Evolutionary conservation across 129 eudicot genomes (phyloP), one percentile per base, ranked within the genome.

Genomic region (Tanacetum coccineum): DNA sequence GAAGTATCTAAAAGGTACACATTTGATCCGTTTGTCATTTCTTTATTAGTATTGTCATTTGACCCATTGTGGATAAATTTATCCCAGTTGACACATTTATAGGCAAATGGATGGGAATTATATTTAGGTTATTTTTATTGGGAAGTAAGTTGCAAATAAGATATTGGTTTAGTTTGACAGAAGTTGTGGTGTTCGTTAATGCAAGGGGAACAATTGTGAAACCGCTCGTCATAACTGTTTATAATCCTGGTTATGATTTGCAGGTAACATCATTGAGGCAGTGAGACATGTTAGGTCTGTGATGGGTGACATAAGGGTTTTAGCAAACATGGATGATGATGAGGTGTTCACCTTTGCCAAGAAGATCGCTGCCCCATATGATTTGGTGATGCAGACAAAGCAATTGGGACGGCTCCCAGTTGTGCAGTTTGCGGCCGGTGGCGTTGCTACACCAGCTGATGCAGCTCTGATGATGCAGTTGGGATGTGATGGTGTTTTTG

Each of bases 391-490:
- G 85, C 82, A 81, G 74, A 81, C 85, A 7, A 81, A 77, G 67
- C 85, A 77, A 66, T 68, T 81, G 0, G 85, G 85, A 25, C 52
- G 85, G 64, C 73, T 81, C 15, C 85, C 85, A 2, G 85, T 81
- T n/a, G 82, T 81, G 44, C 85, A 81, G 15, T 81, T 81, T 45
- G 85, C 85, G 0, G 85, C 85, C 0, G 82, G 82, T 0, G 85
- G 85, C 6, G 85, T 81, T 22, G 85, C 82, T 1, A 81, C 85
- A 9, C 85, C 85, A 7, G 82, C 82, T 6, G 85, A 81, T 25
- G 82, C 82, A 13, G 85, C 82, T 18, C 70, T 81, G 61, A 81
- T 81, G 85, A 81, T 81, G 85, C 85, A 81, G 50, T 45, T 81
- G 74, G 85, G 85, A 7, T 81, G 85, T 20, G 85, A 77, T 10